Conservation (phyloP, 768 basidiomycete genomes). For the Xerocomus spinulosus region DNA sequence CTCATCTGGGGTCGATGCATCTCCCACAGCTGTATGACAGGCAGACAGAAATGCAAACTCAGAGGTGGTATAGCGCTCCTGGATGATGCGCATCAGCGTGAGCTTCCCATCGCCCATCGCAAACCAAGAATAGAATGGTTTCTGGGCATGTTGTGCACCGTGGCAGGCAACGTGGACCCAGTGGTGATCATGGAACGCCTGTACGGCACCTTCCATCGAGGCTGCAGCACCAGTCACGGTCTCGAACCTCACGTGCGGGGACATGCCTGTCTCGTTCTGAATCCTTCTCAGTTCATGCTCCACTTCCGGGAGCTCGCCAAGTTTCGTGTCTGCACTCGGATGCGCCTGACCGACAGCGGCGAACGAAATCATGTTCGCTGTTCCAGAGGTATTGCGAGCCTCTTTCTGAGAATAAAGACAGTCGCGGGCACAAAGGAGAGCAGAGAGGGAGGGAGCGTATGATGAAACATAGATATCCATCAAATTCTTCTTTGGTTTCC, state of each 20-base stretch:
- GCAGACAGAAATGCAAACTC: not conserved
- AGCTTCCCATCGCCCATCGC: not conserved
- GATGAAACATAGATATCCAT: not conserved
- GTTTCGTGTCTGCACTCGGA: not conserved
- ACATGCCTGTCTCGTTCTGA: not conserved
- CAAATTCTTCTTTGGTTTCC: not conserved
- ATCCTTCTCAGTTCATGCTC: not conserved
- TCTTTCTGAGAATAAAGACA: not conserved
- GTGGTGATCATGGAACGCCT: not conserved
- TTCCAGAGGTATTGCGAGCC: not conserved
- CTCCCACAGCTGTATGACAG: not conserved
- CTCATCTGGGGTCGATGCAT: not conserved
- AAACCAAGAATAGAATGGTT: not conserved
- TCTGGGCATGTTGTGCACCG: not conserved
- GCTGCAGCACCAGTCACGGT: not conserved
- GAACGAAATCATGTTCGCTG: not conserved
- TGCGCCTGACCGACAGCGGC: not conserved
- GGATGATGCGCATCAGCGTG: too few species aligned
- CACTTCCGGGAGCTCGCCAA: not conserved
- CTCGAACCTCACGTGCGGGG: not conserved
- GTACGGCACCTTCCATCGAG: not conserved
- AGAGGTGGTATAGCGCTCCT: too few species aligned
- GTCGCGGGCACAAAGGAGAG: not conserved
- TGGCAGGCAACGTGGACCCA: not conserved
- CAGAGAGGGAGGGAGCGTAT: not conserved